Evolutionary conservation across 2,329 filamentous ascomycete genomes (phyloP).

Genomic region (Paraphaeosphaeria sporulosa): DNA sequence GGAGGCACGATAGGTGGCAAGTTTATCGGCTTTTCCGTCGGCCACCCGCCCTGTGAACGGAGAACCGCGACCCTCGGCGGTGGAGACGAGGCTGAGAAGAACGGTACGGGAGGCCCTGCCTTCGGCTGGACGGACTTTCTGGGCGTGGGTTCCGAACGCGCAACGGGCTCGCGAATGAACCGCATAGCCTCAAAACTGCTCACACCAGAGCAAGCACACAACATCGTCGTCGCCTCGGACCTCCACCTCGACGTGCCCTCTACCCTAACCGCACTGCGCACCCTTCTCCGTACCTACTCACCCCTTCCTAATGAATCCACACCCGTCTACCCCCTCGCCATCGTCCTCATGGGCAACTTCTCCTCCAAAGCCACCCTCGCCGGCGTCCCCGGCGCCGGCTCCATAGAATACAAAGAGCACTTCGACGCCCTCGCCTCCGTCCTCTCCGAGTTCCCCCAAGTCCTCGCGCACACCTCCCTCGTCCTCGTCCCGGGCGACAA

Average conservation of each 20-base stretch:
- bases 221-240: constrained; percentile 81
- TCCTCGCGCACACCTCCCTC: constrained; percentile 83
- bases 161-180: constrained; percentile 82
- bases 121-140: constrained; percentile 99
- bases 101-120: constrained; percentile 45
- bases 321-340: constrained; percentile 74
- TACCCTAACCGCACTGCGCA: constrained; percentile 81
- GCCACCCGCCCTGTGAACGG: constrained; percentile 89
- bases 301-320: constrained; percentile 60
- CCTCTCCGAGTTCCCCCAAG: constrained; percentile 80
- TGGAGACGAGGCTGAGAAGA: constrained; percentile 56
- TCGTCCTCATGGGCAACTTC: constrained; percentile 89
- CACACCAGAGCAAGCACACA: constrained; percentile 48
- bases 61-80: constrained; percentile 79
- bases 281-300: constrained; percentile 78
- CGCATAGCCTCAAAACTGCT: constrained; percentile 76
- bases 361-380: constrained; percentile 64
- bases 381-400: constrained; percentile 74
- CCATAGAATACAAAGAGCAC: constrained; percentile 95
- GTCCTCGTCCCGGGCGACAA: constrained; percentile 96
- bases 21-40: constrained; percentile 89
- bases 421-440: constrained; percentile 87
- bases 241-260: constrained; percentile 84
- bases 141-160: constrained; percentile 87
- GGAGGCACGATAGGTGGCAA: constrained; percentile 91